Evolutionary conservation across 1,284 basidiomycete genomes (phyloP), one percentile per base, ranked within the genome.

Genomic region (Blastosporella zonata): DNA sequence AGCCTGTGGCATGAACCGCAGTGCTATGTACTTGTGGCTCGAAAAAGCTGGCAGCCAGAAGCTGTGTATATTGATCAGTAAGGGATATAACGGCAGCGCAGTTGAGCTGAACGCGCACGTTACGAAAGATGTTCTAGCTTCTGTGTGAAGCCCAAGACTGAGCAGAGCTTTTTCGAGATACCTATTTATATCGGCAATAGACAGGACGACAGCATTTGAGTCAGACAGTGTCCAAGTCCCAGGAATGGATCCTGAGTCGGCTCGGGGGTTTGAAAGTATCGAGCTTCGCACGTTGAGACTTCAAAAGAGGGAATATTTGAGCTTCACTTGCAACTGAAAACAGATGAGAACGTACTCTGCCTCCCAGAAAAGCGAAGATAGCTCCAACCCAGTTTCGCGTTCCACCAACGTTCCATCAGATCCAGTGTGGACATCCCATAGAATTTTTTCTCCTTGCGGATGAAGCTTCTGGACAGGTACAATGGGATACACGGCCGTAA

Each of bases 11-110:
- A 77, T 42, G 60, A 78, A 78, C 4, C 73, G 68, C 6, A 79
- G 59, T 0, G 72, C 72, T 44, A 77, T 55, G 43, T 70, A 56
- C 15, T 61, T 56, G 58, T 75, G 68, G 48, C 66, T 69, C 29
- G 67, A 48, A 20, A 76, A 54, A 3, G 61, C 60, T 0, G 73
- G 72, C 5, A 76, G 67, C 74, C 74, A 77, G 54, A 71, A 75
- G 8, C 69, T 69, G 43, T 39, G 34, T 20, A 31, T 7, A 10
- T 33, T 25, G 9, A 42, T 52, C 4, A 54, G 17, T 20, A 34
- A n/a, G 31, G n/a, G 8, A 36, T 18, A 18, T 20, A 37, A 10
- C 13, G 21, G 1, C 6, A 33, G 45, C 25, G 27, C 22, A 31
- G 2, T 35, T 42, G 4, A 44, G 21, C 5, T 37, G 36, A 37